phyloP scores from a whole-genome alignment of 345 rosid genomes.

The Toxicodendron radicans region DNA sequence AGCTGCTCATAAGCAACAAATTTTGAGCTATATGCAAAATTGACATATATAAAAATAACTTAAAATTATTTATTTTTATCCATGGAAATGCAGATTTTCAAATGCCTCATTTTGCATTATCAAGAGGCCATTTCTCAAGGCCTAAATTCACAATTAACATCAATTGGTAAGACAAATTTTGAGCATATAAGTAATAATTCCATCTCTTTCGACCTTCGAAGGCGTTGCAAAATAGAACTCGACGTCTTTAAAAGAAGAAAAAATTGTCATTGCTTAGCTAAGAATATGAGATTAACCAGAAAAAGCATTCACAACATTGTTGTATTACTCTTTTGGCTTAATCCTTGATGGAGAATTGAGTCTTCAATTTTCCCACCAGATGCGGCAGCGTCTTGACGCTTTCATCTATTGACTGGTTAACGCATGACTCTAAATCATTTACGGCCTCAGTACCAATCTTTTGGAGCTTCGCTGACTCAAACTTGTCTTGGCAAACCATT shows the following conservation, averaged over 20 bases:
- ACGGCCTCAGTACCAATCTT: constrained; percentile 47
- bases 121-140: neutral
- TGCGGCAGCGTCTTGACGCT: constrained; percentile 68
- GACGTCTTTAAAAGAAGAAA: too few relatives aligned
- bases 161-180: neutral
- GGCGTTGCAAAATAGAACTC: neutral
- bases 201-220: neutral
- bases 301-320: neutral
- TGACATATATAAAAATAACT: too few relatives aligned
- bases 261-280: neutral
- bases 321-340: constrained; percentile 19
- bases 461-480: constrained; percentile 72
- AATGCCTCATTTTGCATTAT: neutral
- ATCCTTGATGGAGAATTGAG: constrained; percentile 40
- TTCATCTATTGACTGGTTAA: constrained; percentile 67
- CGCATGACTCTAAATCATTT: constrained; percentile 70
- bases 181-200: neutral
- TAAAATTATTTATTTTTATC: too few relatives aligned
- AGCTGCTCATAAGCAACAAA: too few relatives aligned
- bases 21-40: too few relatives aligned
- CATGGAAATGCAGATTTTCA: neutral
- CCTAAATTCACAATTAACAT: neutral
- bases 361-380: constrained; percentile 63
- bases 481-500: constrained; percentile 90
- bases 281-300: neutral